Evolutionary conservation across 768 basidiomycete genomes (phyloP), one percentile per base, ranked within the genome.

Genomic region (Guyanaporus albipodus): DNA sequence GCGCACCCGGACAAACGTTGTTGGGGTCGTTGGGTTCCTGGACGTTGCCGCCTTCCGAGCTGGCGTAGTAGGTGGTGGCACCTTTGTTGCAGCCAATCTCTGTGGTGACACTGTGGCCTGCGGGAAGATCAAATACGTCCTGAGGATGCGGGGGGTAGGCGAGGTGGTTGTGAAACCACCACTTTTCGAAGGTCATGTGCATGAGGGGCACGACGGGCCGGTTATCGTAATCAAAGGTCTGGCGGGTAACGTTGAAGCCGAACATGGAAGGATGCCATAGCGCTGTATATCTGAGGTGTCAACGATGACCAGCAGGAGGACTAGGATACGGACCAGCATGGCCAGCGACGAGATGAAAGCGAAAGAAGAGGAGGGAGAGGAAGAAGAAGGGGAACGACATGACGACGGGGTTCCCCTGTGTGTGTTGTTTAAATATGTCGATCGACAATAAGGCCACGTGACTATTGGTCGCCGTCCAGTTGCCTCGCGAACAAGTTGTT

Each of bases 161-260:
- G 38, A 84, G 75, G 58, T 83, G 82, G 41, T 68, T 67, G 55
- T 85, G 81, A 63, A 84, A 82, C 84, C 83, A 79, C 73, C 74
- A 73, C 6, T 75, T 62, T 51, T 56, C 61, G 67, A 65, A 78
- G 43, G 56, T 68, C 61, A 44, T 66, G 69, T 48, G 58, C 40
- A 47, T 33, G 22, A 74, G 67, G 3, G 75, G 73, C 0, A 57
- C 50, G 6, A 72, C 80, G 21, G 85, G 82, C 2, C 83, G 77
- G 60, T 85, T 85, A 56, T 85, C 83, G 61, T 82, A 82, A 5
- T 67, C 35, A 40, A 73, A 83, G 1, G 77, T 76, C 29, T 72
- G 38, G 7, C 54, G 48, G 1, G 82, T 83, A n/a, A 82, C 82
- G 44, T 85, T 83, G 70, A 80, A 85, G 1, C 84, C 83, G 48